Evolutionary conservation across 2,329 filamentous ascomycete genomes (phyloP), one percentile per base, ranked within the genome.

Genomic region (Didymella glomerata): DNA sequence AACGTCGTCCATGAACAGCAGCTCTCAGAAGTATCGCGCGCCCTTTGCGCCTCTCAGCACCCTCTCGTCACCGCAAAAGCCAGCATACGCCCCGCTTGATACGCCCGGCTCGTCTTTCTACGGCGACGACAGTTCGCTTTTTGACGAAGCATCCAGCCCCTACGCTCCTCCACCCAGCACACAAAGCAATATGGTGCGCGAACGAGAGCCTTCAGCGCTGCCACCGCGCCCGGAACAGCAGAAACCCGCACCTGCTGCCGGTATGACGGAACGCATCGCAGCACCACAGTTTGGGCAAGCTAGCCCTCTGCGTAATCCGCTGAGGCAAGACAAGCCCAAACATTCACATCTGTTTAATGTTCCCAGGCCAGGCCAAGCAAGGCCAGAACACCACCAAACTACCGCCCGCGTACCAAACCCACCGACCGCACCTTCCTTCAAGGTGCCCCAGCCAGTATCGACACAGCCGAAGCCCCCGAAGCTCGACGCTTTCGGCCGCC

Each of bases 201-300:
- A 85, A 76, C 78, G 82, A 60, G 81, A 82, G 57, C 79, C 81
- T 48, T 72, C 74, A 18, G 77, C 76, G 61, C 74, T 75, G 48
- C 71, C 79, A 28, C 59, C 60, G 28, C 68, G 63, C 46, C 62
- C 57, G 34, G 63, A 62, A 34, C 44, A 45, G 18, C 70, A 69
- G 36, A 67, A 64, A 42, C 57, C 68, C 11, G 53, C 60, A 2
- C 54, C 70, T 1, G 66, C 75, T 28, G 68, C 76, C 14, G 64
- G 76, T 13, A 68, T 77, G 14, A 76, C 79, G 41, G 64, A 71
- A 13, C 67, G 61, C 38, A 66, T 69, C 9, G 61, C 65, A 4
- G 61, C 63, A 20, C 72, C 73, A 18, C 81, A 87, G 66, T 88
- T 88, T 68, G 86, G 86, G 50, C 83, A 84, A 66, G 79, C 86